Evolutionary conservation across 164 flowering plant species (phyloP).

Genomic region (Magnolia changhungtana): DNA sequence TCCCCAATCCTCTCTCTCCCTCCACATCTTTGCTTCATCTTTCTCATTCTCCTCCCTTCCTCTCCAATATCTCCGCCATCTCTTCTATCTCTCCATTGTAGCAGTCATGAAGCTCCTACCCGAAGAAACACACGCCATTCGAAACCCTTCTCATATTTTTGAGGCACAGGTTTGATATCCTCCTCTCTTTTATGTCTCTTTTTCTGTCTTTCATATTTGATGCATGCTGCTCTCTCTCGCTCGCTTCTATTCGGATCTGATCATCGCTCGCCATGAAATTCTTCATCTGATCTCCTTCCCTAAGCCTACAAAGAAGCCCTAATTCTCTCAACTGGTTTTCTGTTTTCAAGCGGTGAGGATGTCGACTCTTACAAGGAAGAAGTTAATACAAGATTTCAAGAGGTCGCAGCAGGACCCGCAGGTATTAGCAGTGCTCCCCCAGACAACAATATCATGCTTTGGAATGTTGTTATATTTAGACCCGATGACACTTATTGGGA

Average conservation of each 20-base stretch:
- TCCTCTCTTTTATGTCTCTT: too few species aligned
- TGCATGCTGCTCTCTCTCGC: background rate
- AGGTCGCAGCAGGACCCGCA: slow-evolving; percentile 92
- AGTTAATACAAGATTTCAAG: slow-evolving; percentile 92
- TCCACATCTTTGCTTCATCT: too few species aligned
- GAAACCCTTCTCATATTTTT: too few species aligned
- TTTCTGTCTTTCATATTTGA: too few species aligned
- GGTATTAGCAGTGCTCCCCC: slow-evolving; percentile 94
- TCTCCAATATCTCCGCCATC: too few species aligned
- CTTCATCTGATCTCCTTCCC: background rate
- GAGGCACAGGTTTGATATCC: too few species aligned
- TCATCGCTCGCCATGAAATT: too few species aligned
- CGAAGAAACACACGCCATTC: too few species aligned
- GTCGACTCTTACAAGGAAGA: slow-evolving; percentile 88
- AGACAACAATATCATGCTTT: slow-evolving; percentile 85
- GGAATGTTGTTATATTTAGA: slow-evolving; percentile 93
- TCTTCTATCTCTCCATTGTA: too few species aligned
- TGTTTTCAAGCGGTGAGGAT: slow-evolving; percentile 27
- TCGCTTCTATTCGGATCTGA: background rate
- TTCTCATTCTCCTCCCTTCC: too few species aligned
- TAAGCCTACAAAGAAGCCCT: background rate
- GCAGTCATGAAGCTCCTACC: too few species aligned
- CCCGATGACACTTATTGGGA: slow-evolving; percentile 99
- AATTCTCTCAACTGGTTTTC: background rate
- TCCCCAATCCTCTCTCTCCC: too few species aligned